These are phyloP conservation scores for Cnidoscolus chayamansa DNA, from an alignment of 441 rosid species.

Conservation along the genomic window DNA sequence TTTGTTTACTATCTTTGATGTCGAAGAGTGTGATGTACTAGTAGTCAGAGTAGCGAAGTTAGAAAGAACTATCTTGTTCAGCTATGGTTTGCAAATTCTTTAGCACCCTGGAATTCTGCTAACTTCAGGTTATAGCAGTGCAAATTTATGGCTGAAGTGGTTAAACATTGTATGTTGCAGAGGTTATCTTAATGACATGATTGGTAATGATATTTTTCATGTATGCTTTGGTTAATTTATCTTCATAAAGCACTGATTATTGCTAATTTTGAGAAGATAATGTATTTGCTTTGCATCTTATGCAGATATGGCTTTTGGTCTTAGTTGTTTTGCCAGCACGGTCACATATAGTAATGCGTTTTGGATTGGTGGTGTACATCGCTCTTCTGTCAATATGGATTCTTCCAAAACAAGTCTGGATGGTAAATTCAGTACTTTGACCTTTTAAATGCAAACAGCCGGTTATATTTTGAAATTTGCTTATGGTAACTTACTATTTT, in stretches of 20 bases:
- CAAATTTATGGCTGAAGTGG: not conserved
- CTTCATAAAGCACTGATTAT: not conserved
- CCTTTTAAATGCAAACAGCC: slow-evolving; percentile 2
- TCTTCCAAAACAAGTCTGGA: slow-evolving; percentile 72
- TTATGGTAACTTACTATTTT: not conserved
- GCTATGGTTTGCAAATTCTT: not conserved
- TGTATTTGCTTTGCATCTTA: slow-evolving; percentile 2
- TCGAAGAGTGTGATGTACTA: not conserved
- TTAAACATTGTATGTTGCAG: not conserved
- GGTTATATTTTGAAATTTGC: not conserved
- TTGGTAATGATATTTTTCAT: not conserved
- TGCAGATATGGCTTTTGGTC: slow-evolving; percentile 88
- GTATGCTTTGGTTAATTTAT: not conserved
- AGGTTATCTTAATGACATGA: not conserved
- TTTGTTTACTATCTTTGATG: not conserved
- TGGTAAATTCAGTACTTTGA: slow-evolving; percentile 42
- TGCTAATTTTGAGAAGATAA: not conserved
- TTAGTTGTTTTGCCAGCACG: slow-evolving; percentile 84
- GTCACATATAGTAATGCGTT: slow-evolving; percentile 64
- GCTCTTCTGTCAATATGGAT: slow-evolving; percentile 65
- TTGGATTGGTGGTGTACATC: slow-evolving; percentile 60
- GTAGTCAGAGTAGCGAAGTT: not conserved
- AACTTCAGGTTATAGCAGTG: not conserved
- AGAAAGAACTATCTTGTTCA: not conserved
- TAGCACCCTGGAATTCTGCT: not conserved